Evolutionary conservation across 2,329 filamentous ascomycete genomes (phyloP).

Genomic region (Dactylellina sp.): DNA sequence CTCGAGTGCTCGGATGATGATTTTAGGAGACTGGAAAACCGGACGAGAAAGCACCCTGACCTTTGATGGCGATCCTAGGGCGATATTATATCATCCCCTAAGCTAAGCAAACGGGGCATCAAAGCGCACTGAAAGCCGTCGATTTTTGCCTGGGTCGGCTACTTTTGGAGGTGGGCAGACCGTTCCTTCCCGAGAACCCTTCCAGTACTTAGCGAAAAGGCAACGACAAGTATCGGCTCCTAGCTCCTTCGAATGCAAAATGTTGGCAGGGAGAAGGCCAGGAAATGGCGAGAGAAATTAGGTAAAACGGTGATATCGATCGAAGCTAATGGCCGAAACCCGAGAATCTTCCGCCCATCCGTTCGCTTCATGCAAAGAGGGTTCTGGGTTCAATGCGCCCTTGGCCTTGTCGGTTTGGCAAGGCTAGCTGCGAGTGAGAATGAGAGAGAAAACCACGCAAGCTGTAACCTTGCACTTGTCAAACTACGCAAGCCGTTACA

Average conservation of each 20-base stretch:
- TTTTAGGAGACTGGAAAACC: slow-evolving; percentile 22
- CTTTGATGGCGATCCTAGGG: slow-evolving; percentile 25
- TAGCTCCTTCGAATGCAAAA: too few species aligned
- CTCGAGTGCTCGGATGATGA: not conserved
- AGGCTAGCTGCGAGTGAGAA: too few species aligned
- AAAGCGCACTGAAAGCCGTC: slow-evolving; percentile 34
- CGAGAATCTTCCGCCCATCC: slow-evolving; percentile 55
- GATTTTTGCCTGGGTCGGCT: slow-evolving; percentile 23
- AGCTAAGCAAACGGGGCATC: slow-evolving; percentile 32
- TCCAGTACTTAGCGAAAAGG: slow-evolving; percentile 2
- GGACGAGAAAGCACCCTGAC: slow-evolving; percentile 9
- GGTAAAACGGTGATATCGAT: slow-evolving; percentile 49
- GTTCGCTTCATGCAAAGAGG: slow-evolving; percentile 39
- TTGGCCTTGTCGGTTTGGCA: slow-evolving; percentile 21
- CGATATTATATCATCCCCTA: slow-evolving; percentile 45
- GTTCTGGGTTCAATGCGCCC: slow-evolving; percentile 8
- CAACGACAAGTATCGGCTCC: slow-evolving; percentile 18
- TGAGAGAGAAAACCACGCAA: slow-evolving; percentile 50
- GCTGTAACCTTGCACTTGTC: slow-evolving; percentile 27
- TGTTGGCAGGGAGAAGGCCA: slow-evolving; percentile 18
- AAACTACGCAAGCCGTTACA: slow-evolving; percentile 47
- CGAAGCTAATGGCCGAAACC: slow-evolving; percentile 48
- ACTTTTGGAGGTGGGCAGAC: slow-evolving; percentile 28
- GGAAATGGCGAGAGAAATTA: slow-evolving; percentile 27
- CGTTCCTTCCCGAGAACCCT: slow-evolving; percentile 38